A percentile compares a stretch with the other conserved stretches of the same genome.
phyloP scores from a whole-genome alignment of 2,329 filamentous ascomycete species.

The Orbilia quercus region DNA sequence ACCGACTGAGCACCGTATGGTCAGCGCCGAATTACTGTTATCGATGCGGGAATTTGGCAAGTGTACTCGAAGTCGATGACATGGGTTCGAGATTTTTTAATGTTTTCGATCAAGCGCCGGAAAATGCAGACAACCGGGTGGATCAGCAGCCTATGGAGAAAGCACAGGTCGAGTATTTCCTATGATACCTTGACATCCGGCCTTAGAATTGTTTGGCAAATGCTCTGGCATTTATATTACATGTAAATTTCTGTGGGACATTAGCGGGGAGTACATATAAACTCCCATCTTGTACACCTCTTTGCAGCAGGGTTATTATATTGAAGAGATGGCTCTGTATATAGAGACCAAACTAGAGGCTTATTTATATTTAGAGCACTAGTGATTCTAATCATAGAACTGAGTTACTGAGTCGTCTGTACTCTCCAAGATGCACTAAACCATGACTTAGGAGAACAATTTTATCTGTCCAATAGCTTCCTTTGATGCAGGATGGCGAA shows the following conservation, averaged over 20 bases:
- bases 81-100: constrained; percentile 80
- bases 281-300: constrained; percentile 9
- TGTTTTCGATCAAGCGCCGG: constrained; percentile 94
- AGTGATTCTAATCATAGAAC: background rate
- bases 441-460: background rate
- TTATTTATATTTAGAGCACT: background rate
- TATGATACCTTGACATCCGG: constrained; percentile 23
- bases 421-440: background rate
- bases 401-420: background rate
- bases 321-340: constrained; percentile 18
- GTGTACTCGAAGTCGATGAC: constrained; percentile 94
- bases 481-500: background rate
- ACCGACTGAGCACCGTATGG: constrained; percentile 95
- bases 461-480: background rate
- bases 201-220: background rate
- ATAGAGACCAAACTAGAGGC: constrained; percentile 4
- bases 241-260: constrained; percentile 11
- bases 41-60: constrained; percentile 95
- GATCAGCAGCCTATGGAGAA: constrained; percentile 81
- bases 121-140: constrained; percentile 92
- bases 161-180: constrained; percentile 76
- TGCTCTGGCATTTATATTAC: background rate
- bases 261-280: constrained; percentile 19
- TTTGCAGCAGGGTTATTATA: background rate
- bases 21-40: constrained; percentile 97